Base-by-base conservation (phyloP, 2,329 filamentous ascomycete species). In the Whalleya microplaca region DNA sequence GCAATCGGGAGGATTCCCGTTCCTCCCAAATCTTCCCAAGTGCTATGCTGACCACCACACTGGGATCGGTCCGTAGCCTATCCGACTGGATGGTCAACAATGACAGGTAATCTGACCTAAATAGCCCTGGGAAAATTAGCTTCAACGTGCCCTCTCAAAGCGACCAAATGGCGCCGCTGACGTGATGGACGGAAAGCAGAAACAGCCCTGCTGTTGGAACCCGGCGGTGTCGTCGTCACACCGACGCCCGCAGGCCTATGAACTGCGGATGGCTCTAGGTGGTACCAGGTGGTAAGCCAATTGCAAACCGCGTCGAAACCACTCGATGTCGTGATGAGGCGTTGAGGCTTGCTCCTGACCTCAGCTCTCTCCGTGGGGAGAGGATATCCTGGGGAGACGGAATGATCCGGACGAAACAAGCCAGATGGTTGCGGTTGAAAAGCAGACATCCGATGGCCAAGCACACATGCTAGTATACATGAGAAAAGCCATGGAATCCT, bases 71-170 rank as follows among this genome's bases (percentile, higher is more conserved):
- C 51, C 54, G 57, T 55, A 49, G 54, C 45, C 47, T 60, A 58
- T 41, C 57, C 57, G 60, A 56, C 45, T 58, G 49, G 56, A 56
- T 45, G 49, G 59, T 62, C 49, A 55, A 53, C 46, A 55, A 51
- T 59, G 32, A 51, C 47, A 18, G 14, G 21, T 27, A 4, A 21
- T 42, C 10, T 58, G 51, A 48, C 37, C 42, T 29, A 46, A 37
- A 42, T 45, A 40, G 47, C 27, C 41, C 50, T 46, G 43, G 21
- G 21, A 45, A 50, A 9, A 32, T 55, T 43, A 12, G 21, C 48
- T 43, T 40, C 23, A 51, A 58, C 60, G 55, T 58, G 51, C 52
- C n/a, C 19, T 51, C 41, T 43, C 21, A 37, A 52, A 16, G 49
- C 44, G 49, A 41, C 32, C 32, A 37, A 16, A 37, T 37, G 9